These are phyloP conservation scores for Hymenoscyphus linearis DNA, from an alignment of 2,329 filamentous ascomycete genomes.

Conservation along the genomic window DNA sequence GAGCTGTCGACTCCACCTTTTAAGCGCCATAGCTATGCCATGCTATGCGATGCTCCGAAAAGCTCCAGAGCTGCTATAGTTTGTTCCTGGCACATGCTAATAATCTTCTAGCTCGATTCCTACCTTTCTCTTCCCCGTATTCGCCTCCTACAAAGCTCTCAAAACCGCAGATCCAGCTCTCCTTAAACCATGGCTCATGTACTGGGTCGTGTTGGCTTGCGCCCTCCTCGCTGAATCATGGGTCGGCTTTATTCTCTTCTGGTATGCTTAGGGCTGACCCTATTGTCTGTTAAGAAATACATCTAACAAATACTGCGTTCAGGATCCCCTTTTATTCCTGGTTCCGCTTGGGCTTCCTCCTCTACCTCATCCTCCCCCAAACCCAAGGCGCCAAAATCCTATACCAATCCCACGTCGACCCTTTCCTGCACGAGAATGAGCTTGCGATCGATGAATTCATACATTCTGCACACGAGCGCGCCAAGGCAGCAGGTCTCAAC, in stretches of 20 bases:
- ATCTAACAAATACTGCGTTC: conserved; percentile 8
- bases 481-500: conserved; percentile 69
- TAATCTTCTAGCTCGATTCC: conserved; percentile 61
- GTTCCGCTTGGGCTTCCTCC: conserved; percentile 77
- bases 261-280: too few species aligned
- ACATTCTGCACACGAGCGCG: conserved; percentile 69
- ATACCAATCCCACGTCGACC: conserved; percentile 81
- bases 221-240: conserved; percentile 80
- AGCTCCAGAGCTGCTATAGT: neutral
- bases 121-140: conserved; percentile 90
- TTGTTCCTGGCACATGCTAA: conserved; percentile 17
- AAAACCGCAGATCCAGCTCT: conserved; percentile 85
- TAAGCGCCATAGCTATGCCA: neutral
- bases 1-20: neutral
- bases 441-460: conserved; percentile 86
- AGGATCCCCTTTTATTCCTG: conserved; percentile 93
- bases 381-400: conserved; percentile 87
- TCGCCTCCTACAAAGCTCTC: conserved; percentile 96
- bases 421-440: conserved; percentile 85
- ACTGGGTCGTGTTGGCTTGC: conserved; percentile 90
- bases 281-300: neutral
- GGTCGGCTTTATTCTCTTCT: conserved; percentile 79
- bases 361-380: conserved; percentile 95
- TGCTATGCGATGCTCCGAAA: neutral
- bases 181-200: conserved; percentile 97